phyloP scores from a whole-genome alignment of 352 stramenopile species.

The Pythium scleroteichum region DNA sequence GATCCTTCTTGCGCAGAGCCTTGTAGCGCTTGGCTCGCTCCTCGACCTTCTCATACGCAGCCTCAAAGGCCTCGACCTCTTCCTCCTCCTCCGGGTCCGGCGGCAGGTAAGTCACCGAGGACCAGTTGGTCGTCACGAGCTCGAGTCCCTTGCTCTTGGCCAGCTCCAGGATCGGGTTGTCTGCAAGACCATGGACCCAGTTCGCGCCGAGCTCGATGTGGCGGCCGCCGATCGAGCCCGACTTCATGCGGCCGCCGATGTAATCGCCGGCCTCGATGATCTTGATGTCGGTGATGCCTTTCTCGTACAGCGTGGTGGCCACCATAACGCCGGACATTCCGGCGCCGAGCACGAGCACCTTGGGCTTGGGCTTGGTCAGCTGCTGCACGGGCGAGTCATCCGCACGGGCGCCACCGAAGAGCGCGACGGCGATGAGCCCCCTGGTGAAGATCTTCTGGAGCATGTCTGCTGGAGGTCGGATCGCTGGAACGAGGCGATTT shows the following conservation, averaged over 20 bases:
- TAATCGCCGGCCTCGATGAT: conserved; percentile 18
- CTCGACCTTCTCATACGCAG: background rate
- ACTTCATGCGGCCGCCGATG: conserved; percentile 17
- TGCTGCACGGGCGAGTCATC: background rate
- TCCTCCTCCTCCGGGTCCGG: conserved; percentile 3
- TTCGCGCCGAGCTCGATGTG: conserved; percentile 10
- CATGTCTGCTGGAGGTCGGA: too few species aligned
- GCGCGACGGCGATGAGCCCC: too few species aligned
- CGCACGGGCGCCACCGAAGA: background rate
- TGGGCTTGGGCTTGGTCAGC: conserved; percentile 14
- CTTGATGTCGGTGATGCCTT: conserved; percentile 17
- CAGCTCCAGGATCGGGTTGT: conserved; percentile 8
- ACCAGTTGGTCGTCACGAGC: conserved; percentile 11
- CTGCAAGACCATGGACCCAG: conserved; percentile 2
- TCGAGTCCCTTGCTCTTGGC: conserved; percentile 2
- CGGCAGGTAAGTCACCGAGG: background rate
- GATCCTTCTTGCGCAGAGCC: conserved; percentile 2
- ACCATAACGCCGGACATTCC: conserved; percentile 19
- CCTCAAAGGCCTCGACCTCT: conserved; percentile 1
- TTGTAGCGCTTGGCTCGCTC: background rate
- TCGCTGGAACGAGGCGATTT: too few species aligned
- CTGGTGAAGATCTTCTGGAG: too few species aligned
- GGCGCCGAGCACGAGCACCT: conserved; percentile 16
- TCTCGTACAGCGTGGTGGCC: conserved; percentile 16
- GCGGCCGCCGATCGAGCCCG: conserved; percentile 2